A percentile compares a stretch with the other conserved stretches of the same genome.
phyloP scores from a whole-genome alignment of 768 basidiomycete species.

The Gautieria morchelliformis region DNA sequence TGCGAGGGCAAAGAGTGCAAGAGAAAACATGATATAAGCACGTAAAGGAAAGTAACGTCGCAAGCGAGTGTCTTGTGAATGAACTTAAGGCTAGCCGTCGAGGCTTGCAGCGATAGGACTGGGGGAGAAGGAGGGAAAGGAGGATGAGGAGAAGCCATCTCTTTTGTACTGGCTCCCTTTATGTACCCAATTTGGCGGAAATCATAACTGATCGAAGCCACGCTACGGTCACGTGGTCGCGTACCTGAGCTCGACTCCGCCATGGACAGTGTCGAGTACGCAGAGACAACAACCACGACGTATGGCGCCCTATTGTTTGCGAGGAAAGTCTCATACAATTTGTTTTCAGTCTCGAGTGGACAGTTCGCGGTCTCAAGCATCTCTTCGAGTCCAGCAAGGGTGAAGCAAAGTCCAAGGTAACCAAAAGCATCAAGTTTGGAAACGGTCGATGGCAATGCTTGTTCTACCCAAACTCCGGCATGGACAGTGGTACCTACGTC shows the following conservation, averaged over 20 bases:
- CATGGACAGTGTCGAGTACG: conserved; percentile 29
- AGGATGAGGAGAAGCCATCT: not conserved
- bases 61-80: not conserved
- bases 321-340: not conserved
- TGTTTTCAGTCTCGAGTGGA: conserved; percentile 56
- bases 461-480: conserved; percentile 78
- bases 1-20: not conserved
- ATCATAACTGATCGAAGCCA: not conserved
- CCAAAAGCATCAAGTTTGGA: conserved; percentile 68
- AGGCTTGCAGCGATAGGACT: not conserved
- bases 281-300: conserved; percentile 46
- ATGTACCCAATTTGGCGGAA: not conserved
- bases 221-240: not conserved
- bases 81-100: not conserved
- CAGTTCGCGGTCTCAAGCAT: conserved; percentile 53
- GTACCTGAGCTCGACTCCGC: not conserved
- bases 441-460: conserved; percentile 64
- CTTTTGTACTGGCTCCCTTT: not conserved
- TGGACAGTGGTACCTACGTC: conserved; percentile 45
- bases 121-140: not conserved
- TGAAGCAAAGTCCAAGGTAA: conserved; percentile 69
- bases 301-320: not conserved
- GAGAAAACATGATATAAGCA: not conserved
- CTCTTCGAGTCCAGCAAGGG: conserved; percentile 71
- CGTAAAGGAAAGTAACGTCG: not conserved